phyloP scores from a whole-genome alignment of 768 basidiomycete species.

The Amanita subjunquillea region DNA sequence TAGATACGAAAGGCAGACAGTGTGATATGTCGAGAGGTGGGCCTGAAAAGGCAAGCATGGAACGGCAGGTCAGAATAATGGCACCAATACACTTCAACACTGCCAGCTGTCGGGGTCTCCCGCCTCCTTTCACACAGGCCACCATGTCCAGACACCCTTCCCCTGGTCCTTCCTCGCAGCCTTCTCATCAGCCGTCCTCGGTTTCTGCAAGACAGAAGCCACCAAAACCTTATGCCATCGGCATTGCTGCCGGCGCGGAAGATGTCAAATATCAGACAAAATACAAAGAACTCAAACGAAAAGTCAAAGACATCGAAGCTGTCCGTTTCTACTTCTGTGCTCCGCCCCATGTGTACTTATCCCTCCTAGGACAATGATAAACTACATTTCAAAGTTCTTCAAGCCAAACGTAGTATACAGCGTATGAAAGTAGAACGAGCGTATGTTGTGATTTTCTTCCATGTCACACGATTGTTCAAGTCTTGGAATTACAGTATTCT shows the following conservation, averaged over 20 bases:
- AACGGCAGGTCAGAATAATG: conserved; percentile 17
- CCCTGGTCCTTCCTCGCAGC: conserved; percentile 33
- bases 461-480: conserved; percentile 7
- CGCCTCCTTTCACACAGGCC: conserved; percentile 28
- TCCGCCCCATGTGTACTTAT: not conserved
- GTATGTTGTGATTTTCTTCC: conserved; percentile 37
- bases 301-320: conserved; percentile 78
- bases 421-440: conserved; percentile 83
- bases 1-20: not conserved
- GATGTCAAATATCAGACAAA: conserved; percentile 83
- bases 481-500: conserved; percentile 35
- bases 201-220: conserved; percentile 37
- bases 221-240: conserved; percentile 39
- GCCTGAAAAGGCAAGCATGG: conserved; percentile 27
- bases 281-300: conserved; percentile 81
- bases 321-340: conserved; percentile 32
- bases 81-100: conserved; percentile 17
- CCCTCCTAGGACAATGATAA: conserved; percentile 76
- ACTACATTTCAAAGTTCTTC: conserved; percentile 69
- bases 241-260: conserved; percentile 71
- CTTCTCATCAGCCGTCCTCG: conserved; percentile 13
- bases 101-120: conserved; percentile 27
- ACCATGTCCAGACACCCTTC: conserved; percentile 63
- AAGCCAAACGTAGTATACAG: conserved; percentile 75
- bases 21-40: conserved; percentile 1